Base-by-base conservation (phyloP, 306 rosid genomes). In the Hippophae gyantsensis region DNA sequence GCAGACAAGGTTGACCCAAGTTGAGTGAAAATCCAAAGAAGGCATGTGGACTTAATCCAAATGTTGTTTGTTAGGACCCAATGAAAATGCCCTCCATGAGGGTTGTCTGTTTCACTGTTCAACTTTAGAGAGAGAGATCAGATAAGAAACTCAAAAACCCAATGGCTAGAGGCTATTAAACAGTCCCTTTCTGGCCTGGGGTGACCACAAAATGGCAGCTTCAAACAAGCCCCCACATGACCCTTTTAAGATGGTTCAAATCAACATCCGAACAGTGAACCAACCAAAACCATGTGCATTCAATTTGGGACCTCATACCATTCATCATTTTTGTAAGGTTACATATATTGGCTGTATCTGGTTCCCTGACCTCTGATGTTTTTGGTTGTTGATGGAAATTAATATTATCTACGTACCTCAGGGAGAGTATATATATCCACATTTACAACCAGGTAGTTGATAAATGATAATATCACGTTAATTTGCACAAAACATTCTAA, bases 251-350 rank as follows among this genome's bases (percentile, higher is more conserved):
- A 42, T 40, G 51, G 54, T 64, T 43, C 70, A 58, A 61, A 56
- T 48, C 41, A 32, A 14, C 64, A 61, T 60, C 38, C 38, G 38
- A 32, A 32, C 38, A 32, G 38, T 70, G 68, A 64, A 63, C 63
- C 58, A 68, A 43, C 73, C 81, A 72, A 8, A 56, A 62, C 72
- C 85, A 79, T 82, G 86, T 78, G 86, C 65, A 59, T 48, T 71
- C 67, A 52, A 69, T 50, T 60, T 65, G 50, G 8, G 53, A 23
- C 3, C 53, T 6, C 8, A 49, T 7, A 78, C 61, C 80, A 68
- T 18, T 3, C 60, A 8, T 61, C 52, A 50, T 75, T 63, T 27
- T 56, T 10, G 61, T 44, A 58, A 63, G 65, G 60, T 63, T 69
- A 72, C 67, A 49, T 47, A 8, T 47, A 47, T 47, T 47, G 50